phyloP scores from a whole-genome alignment of 257 asterid species.

The Jacaranda copaia region DNA sequence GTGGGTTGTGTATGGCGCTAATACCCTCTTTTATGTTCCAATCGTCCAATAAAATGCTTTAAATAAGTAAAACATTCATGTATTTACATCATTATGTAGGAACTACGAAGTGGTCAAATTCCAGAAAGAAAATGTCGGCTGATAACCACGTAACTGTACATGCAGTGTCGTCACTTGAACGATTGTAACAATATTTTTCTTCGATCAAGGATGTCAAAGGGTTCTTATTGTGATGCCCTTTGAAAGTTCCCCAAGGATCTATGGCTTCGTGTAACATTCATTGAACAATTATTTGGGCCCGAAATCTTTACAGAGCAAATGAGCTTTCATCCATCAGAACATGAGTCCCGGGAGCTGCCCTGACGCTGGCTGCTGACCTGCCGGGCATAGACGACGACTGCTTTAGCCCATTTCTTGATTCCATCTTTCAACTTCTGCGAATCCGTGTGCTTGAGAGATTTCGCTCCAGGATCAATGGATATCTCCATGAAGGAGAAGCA shows the following conservation, averaged over 20 bases:
- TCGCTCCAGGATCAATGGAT: constrained; percentile 66
- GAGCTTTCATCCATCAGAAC: constrained; percentile 10
- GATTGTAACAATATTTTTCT: not conserved
- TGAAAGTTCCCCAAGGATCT: not conserved
- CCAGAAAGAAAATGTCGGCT: not conserved
- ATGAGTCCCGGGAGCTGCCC: constrained; percentile 50
- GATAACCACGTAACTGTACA: not conserved
- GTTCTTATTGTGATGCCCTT: not conserved
- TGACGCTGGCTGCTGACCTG: constrained; percentile 71
- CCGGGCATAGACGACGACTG: constrained; percentile 70
- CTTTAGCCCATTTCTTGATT: constrained; percentile 89
- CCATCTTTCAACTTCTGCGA: constrained; percentile 73
- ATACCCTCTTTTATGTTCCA: too few species aligned
- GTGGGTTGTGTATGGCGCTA: too few species aligned
- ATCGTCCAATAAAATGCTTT: too few species aligned
- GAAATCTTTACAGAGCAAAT: not conserved
- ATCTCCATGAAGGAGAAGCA: constrained; percentile 69
- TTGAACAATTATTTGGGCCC: not conserved
- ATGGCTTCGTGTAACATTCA: not conserved
- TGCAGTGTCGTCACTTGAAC: not conserved
- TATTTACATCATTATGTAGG: not conserved
- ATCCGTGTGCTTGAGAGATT: constrained; percentile 75
- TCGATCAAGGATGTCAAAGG: not conserved
- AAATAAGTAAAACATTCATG: too few species aligned
- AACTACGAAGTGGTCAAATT: not conserved